Evolutionary conservation across 768 basidiomycete genomes (phyloP), one percentile per base, ranked within the genome.

Genomic region (Gautieria morchelliformis): DNA sequence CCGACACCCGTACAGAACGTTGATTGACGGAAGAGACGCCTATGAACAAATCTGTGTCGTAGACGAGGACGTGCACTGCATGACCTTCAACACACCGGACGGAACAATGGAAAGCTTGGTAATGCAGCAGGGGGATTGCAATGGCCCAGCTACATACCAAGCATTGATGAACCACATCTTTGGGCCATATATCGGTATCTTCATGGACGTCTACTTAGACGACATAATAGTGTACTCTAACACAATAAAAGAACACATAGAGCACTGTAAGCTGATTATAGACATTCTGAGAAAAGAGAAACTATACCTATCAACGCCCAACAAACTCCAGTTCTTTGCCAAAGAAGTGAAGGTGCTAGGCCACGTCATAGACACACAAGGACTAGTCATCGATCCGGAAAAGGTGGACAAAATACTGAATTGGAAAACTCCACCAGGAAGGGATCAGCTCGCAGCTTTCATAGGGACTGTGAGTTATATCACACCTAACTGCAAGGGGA

Each of bases 81-180:
- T 70, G 0, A 56, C 69, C 0, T 68, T 74, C 47, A 61, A 69
- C 0, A 77, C 70, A 1, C 71, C 71, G n/a, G 69, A 74, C 63
- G 76, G 77, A 0, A 77, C 69, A 24, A 77, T 78, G 72, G 69
- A 69, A 2, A 74, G 73, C 40, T 57, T 64, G 0, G 74, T 78
- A 0, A 63, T 75, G 54, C 73, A 74, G 55, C 64, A 65, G 22
- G 69, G 69, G 0, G 65, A 71, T 45, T 63, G 64, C 51, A 71
- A 71, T 53, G 67, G 62, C 0, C 64, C 65, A 0, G 75, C 76
- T 0, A 77, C 75, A 0, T 76, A 72, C 63, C 75, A 77, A 59
- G 61, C 72, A 0, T 49, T 77, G 0, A 77, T 77, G 72, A 75
- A 75, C 53, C 65, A 75, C 49, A 64, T 76, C 1, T 72, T 73